Percentiles rank a stretch among this genome's conserved stretches.
Conservation (phyloP, 768 basidiomycete genomes). For the Dacryopinax primogenitus region DNA sequence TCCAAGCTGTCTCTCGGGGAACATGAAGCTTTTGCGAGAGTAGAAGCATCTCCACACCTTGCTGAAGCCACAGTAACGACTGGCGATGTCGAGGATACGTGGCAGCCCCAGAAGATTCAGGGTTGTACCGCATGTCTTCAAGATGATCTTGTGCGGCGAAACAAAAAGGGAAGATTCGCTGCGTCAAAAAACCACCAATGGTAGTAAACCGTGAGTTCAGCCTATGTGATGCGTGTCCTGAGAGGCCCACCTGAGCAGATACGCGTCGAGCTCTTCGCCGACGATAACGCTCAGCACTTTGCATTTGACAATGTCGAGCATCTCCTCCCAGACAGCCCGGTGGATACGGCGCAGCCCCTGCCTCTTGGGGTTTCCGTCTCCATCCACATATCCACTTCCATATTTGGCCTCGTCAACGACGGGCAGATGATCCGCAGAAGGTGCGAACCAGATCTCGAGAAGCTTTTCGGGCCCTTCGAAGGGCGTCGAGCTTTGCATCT, state of each 20-base stretch:
- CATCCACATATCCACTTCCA: constrained; percentile 18
- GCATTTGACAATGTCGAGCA: constrained; percentile 94
- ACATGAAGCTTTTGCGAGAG: constrained; percentile 98
- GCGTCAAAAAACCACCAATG: constrained; percentile 9
- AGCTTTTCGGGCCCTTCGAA: constrained; percentile 94
- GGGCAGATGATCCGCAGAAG: constrained; percentile 50
- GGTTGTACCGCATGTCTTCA: constrained; percentile 98
- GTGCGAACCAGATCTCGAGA: constrained; percentile 94
- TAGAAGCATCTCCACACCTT: constrained; percentile 89
- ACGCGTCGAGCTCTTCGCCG: constrained; percentile 87
- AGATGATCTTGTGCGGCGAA: constrained; percentile 85
- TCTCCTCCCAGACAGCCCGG: constrained; percentile 79
- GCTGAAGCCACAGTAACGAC: constrained; percentile 47
- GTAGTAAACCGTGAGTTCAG: neutral
- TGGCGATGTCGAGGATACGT: constrained; percentile 86
- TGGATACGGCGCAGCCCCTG: constrained; percentile 70
- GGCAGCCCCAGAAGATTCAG: constrained; percentile 92
- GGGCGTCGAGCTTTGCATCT: constrained; percentile 27
- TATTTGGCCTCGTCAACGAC: constrained; percentile 12
- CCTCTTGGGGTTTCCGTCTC: constrained; percentile 29
- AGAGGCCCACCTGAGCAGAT: constrained; percentile 71
- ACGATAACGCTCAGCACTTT: constrained; percentile 83
- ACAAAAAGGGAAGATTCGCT: constrained; percentile 98
- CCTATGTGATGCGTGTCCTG: neutral
- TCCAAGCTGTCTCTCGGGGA: constrained; percentile 86